Base-by-base conservation (phyloP, 1,139 yeast species). In the Nakaseomyces nivariensis region DNA sequence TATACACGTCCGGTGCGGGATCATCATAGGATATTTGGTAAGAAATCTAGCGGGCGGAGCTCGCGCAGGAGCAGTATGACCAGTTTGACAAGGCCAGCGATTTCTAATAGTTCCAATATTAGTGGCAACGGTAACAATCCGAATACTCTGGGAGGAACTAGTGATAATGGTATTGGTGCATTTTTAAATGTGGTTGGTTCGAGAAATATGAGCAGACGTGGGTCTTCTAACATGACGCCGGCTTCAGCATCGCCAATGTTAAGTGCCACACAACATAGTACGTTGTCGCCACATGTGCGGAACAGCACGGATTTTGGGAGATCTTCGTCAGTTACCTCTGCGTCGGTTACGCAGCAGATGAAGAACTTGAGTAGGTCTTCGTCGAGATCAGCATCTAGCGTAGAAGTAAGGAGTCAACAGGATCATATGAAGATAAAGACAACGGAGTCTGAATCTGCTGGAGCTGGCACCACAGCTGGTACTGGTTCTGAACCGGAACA, bases 1-100 rank as follows among this genome's bases (percentile, higher is more conserved):
- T 78, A 75, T 63, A 79, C 56, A 5, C 53, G 55, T 33, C 51
- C 61, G 2, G 47, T 54, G 9, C 52, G 53, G 40, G 61, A 58
- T 34, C 49, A 44, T 27, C 40, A 29, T 13, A 10, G 44, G 24
- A 11, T 41, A 6, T 33, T 46, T 7, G 13, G 13, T 33, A 48
- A 40, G 31, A 27, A 34, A 25, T 27, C 44, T n/a, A 41, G 44
- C 11, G 33, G 34, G 34, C 44, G 44, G 9, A 49, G 52, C 24
- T 52, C 56, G 10, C 42, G 57, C 31, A 44, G 57, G 24, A 43
- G 55, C 17, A 54, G 57, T 46, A 26, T 45, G 38, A 48, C 22
- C 4, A 51, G 43, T 24, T 17, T 17, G 6, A 27, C 44, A 22
- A 31, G 24, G 17, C 24, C 48, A 7, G 38, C 17, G 9, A n/a